Evolutionary conservation across 2,329 filamentous ascomycete species (phyloP).

Genomic region (Colletotrichum somersetense): DNA sequence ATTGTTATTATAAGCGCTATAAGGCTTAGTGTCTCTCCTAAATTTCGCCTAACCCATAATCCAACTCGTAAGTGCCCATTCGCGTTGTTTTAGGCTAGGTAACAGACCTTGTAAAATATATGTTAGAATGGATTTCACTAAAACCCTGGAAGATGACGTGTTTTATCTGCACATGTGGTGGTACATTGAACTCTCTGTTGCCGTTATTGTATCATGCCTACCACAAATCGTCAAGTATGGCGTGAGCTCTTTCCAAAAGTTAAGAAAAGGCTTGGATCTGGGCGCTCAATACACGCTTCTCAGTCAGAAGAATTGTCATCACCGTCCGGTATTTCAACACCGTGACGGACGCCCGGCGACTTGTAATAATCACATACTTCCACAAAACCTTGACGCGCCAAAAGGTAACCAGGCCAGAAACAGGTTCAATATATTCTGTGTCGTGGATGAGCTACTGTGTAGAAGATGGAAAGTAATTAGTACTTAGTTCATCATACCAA

Average conservation of each 20-base stretch:
- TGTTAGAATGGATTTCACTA: neutral
- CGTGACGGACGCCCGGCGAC: no score
- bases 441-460: neutral
- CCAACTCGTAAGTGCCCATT: neutral
- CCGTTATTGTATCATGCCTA: neutral
- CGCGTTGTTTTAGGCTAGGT: no score
- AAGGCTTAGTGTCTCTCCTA: neutral
- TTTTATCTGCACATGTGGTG: conserved; percentile 4
- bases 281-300: neutral
- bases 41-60: neutral
- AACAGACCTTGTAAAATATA: neutral
- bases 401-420: no score
- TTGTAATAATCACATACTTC: no score
- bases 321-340: no score
- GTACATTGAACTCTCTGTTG: neutral
- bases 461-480: no score
- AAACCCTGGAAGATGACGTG: neutral
- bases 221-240: neutral
- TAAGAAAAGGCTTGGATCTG: neutral
- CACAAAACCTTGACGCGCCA: no score
- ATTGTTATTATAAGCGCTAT: neutral
- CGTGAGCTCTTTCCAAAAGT: neutral
- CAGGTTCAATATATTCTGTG: neutral
- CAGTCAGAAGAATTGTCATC: no score
- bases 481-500: neutral